Conservation (phyloP, 2,329 filamentous ascomycete genomes). For the Penicillium rolfsii region DNA sequence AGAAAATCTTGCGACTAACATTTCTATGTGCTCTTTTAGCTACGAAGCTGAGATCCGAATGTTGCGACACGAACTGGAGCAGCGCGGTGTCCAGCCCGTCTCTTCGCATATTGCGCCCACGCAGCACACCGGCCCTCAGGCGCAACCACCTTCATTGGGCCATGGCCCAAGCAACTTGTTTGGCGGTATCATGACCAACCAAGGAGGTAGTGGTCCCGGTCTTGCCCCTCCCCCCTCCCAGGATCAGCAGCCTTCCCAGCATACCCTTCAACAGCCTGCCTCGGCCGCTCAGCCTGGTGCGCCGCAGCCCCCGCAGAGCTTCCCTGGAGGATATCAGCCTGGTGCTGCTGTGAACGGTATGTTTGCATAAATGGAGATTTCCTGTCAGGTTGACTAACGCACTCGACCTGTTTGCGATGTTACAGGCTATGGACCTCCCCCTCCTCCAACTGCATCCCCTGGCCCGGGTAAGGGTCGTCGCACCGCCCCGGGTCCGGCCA, state of each 20-base stretch:
- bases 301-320: constrained; percentile 71
- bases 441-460: constrained; percentile 83
- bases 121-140: constrained; percentile 79
- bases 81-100: constrained; percentile 64
- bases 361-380: constrained; percentile 35
- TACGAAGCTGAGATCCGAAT: constrained; percentile 90
- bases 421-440: constrained; percentile 76
- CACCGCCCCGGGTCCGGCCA: constrained; percentile 69
- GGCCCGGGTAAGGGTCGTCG: constrained; percentile 77
- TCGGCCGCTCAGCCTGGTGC: constrained; percentile 61
- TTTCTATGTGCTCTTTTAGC: constrained; percentile 51
- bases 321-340: constrained; percentile 72
- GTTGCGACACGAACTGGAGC: constrained; percentile 84
- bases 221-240: constrained; percentile 75
- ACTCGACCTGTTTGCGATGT: constrained; percentile 32
- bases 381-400: constrained; percentile 54
- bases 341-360: constrained; percentile 65
- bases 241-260: constrained; percentile 63
- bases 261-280: constrained; percentile 63
- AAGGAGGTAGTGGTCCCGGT: constrained; percentile 80
- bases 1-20: constrained; percentile 17
- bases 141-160: constrained; percentile 81
- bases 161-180: constrained; percentile 90
- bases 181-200: constrained; percentile 92
- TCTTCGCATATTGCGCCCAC: constrained; percentile 73